Evolutionary conservation across 805 yeast species (phyloP).

Genomic region (Yarrowia sp.): DNA sequence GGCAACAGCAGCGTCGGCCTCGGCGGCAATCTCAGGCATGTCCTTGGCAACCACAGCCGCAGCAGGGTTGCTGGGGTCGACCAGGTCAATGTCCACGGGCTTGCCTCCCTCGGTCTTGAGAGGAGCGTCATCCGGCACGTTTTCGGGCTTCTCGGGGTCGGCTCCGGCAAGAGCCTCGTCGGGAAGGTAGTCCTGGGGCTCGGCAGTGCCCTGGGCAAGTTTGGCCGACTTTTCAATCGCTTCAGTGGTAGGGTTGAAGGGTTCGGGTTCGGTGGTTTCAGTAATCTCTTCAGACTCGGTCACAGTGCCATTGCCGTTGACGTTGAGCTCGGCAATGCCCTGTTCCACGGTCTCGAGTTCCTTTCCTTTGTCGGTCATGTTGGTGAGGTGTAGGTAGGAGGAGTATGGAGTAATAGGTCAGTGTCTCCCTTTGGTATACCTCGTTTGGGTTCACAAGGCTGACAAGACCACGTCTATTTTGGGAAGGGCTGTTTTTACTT

Average conservation of each 20-base stretch:
- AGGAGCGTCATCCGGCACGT: neutral
- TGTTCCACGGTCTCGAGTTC: constrained; percentile 9
- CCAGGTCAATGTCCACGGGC: constrained; percentile 25
- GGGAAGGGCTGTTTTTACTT: constrained; percentile 30
- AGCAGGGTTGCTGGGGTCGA: constrained; percentile 19
- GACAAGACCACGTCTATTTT: constrained; percentile 7
- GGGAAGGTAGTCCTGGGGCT: constrained; percentile 23
- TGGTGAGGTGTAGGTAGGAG: neutral
- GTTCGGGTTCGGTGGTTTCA: neutral
- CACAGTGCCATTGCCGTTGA: neutral
- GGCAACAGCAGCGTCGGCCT: constrained; percentile 27
- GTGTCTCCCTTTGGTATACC: too few relatives aligned
- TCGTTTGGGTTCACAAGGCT: constrained; percentile 10
- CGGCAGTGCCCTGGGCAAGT: constrained; percentile 23
- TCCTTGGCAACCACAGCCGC: constrained; percentile 23
- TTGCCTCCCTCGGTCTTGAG: constrained; percentile 16
- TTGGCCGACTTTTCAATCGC: constrained; percentile 22
- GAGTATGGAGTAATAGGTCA: too few relatives aligned
- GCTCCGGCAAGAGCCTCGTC: constrained; percentile 10
- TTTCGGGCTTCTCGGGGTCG: constrained; percentile 26
- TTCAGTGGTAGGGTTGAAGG: constrained; percentile 7
- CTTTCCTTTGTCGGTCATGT: constrained; percentile 26
- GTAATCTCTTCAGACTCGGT: neutral
- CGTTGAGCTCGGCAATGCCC: constrained; percentile 15
- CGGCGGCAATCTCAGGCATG: constrained; percentile 27